phyloP scores from a whole-genome alignment of 2,329 filamentous ascomycete genomes.

The Esteya vermicola region DNA sequence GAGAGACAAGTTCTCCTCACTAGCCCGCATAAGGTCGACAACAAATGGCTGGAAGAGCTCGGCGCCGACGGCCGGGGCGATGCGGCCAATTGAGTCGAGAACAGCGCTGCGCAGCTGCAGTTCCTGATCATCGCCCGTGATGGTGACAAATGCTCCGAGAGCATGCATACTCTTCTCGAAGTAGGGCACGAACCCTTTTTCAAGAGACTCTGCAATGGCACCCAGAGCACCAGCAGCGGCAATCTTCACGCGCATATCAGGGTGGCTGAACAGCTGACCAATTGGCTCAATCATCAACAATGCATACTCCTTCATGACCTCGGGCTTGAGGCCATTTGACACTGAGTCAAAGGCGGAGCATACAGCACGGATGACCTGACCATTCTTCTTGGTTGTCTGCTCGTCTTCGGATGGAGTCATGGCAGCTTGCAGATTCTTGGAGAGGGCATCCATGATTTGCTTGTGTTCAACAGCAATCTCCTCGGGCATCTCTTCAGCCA shows the following conservation, averaged over 20 bases:
- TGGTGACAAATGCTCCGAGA: constrained; percentile 68
- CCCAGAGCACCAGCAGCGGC: constrained; percentile 80
- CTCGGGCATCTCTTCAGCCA: constrained; percentile 87
- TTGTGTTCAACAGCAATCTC: constrained; percentile 79
- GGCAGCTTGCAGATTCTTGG: constrained; percentile 80
- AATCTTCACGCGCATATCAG: constrained; percentile 80
- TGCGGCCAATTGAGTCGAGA: constrained; percentile 85
- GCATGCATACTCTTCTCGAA: constrained; percentile 82
- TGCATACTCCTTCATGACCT: constrained; percentile 70
- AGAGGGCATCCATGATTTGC: constrained; percentile 65
- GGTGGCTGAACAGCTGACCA: constrained; percentile 68
- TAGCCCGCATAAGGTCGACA: constrained; percentile 76
- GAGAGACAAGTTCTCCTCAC: constrained; percentile 77
- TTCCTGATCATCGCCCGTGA: constrained; percentile 83
- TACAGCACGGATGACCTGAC: constrained; percentile 77
- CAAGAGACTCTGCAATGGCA: constrained; percentile 75
- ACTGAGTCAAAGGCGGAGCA: constrained; percentile 86
- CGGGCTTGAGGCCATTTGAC: constrained; percentile 69
- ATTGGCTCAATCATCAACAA: constrained; percentile 72
- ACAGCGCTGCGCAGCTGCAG: constrained; percentile 80
- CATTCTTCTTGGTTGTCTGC: constrained; percentile 55
- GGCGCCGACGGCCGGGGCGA: constrained; percentile 75
- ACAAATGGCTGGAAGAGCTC: constrained; percentile 85
- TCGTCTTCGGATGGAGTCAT: constrained; percentile 50
- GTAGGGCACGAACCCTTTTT: constrained; percentile 75